A percentile compares a stretch with the other conserved stretches of the same genome.
These are phyloP conservation scores for Boletus pseudo-olivaceus DNA, from an alignment of 768 basidiomycete genomes.

Conservation along the genomic window DNA sequence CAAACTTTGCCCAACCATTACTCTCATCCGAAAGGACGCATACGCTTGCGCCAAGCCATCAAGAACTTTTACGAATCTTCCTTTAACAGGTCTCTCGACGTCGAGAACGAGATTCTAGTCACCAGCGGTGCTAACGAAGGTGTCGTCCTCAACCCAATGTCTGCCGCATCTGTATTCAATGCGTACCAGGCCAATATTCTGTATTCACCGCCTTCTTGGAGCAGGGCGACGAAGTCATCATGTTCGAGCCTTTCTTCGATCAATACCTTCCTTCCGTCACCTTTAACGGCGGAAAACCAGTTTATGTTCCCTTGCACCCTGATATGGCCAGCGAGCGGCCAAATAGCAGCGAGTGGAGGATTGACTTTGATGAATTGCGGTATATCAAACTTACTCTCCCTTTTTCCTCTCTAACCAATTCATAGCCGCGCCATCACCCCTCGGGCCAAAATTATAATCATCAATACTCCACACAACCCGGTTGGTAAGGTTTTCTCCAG, in stretches of 20 bases:
- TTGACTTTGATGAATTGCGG: conserved; percentile 89
- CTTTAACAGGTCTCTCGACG: conserved; percentile 68
- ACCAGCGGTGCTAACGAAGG: conserved; percentile 98
- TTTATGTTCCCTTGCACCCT: conserved; percentile 94
- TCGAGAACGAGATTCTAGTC: conserved; percentile 86
- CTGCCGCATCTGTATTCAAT: neutral
- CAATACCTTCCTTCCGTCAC: conserved; percentile 91
- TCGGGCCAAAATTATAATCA: conserved; percentile 89
- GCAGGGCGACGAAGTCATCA: conserved; percentile 93
- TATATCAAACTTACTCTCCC: conserved; percentile 25
- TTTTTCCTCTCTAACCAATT: conserved; percentile 2
- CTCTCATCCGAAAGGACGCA: conserved; percentile 86
- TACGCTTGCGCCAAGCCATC: conserved; percentile 85
- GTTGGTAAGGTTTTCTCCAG: conserved; percentile 95
- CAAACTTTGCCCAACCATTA: conserved; percentile 75
- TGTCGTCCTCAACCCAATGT: conserved; percentile 24
- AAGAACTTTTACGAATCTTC: conserved; percentile 70
- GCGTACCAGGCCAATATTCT: conserved; percentile 72
- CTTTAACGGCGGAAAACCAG: conserved; percentile 90
- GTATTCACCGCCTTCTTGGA: conserved; percentile 91
- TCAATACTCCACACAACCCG: conserved; percentile 97
- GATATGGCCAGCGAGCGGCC: conserved; percentile 51
- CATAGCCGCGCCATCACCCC: conserved; percentile 76
- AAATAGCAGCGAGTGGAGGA: conserved; percentile 77
- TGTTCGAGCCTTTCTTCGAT: conserved; percentile 98